Conservation (phyloP, 1,139 yeast species). For the Candida buenavistaensis region DNA sequence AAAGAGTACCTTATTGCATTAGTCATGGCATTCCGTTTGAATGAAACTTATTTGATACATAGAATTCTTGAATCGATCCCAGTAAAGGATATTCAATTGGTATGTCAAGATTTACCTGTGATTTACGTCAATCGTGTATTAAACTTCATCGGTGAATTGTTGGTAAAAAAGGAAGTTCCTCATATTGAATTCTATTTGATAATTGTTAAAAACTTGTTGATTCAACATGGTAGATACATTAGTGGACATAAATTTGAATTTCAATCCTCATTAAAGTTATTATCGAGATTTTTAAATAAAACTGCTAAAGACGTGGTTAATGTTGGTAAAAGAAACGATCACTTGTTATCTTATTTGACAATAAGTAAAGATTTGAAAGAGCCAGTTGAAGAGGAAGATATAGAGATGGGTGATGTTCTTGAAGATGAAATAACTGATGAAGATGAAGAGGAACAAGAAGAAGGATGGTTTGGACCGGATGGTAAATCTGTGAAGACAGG, state of each 20-base stretch:
- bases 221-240: slow-evolving; percentile 78
- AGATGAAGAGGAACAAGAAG: slow-evolving; percentile 20
- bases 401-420: slow-evolving; percentile 18
- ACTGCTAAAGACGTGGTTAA: slow-evolving; percentile 71
- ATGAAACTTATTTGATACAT: slow-evolving; percentile 74
- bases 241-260: slow-evolving; percentile 63
- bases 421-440: slow-evolving; percentile 19
- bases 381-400: slow-evolving; percentile 19
- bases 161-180: slow-evolving; percentile 61
- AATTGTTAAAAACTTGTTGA: slow-evolving; percentile 73
- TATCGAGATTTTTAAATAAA: slow-evolving; percentile 74
- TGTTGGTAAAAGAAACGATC: slow-evolving; percentile 55
- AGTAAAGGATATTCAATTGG: slow-evolving; percentile 63
- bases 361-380: slow-evolving; percentile 22
- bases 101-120: slow-evolving; percentile 67
- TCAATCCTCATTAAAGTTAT: slow-evolving; percentile 63
- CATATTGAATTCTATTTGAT: slow-evolving; percentile 82
- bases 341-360: slow-evolving; percentile 45
- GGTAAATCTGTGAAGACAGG: slow-evolving; percentile 11
- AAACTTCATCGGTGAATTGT: slow-evolving; percentile 66
- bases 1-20: slow-evolving; percentile 78
- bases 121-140: slow-evolving; percentile 73
- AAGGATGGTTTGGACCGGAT: slow-evolving; percentile 19
- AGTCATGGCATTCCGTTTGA: slow-evolving; percentile 91
- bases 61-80: slow-evolving; percentile 79